Conservation (phyloP, 2,329 filamentous ascomycete genomes). For the Pochonia chlamydosporia region DNA sequence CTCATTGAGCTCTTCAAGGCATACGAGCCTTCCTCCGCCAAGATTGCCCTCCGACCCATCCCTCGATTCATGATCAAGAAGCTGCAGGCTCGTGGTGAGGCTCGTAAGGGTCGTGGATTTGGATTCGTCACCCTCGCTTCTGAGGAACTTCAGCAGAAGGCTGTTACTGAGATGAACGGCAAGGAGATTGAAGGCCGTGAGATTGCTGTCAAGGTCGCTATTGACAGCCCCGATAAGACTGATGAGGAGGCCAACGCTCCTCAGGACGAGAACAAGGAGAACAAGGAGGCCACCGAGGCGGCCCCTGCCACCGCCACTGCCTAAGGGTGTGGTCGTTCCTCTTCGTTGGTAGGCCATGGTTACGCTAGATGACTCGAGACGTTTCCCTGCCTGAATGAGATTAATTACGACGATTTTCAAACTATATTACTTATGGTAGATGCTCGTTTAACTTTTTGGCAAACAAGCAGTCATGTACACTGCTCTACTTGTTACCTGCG, state of each 20-base stretch:
- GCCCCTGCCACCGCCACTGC: slow-evolving; percentile 23
- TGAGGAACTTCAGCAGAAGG: slow-evolving; percentile 96
- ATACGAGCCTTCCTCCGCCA: slow-evolving; percentile 89
- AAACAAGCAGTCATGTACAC: slow-evolving; percentile 1
- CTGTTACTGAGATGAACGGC: slow-evolving; percentile 96
- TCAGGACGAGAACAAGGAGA: slow-evolving; percentile 38
- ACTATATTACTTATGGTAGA: slow-evolving; percentile 33
- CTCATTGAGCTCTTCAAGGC: slow-evolving; percentile 95
- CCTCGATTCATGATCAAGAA: slow-evolving; percentile 99
- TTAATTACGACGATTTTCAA: slow-evolving; percentile 32
- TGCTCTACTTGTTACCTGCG: neutral
- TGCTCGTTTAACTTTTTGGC: slow-evolving; percentile 18
- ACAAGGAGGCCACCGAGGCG: slow-evolving; percentile 23
- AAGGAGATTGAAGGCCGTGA: slow-evolving; percentile 98
- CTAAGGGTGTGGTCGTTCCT: slow-evolving; percentile 17
- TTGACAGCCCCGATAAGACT: slow-evolving; percentile 97
- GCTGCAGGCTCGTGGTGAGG: slow-evolving; percentile 94
- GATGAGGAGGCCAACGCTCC: slow-evolving; percentile 71
- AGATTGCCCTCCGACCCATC: slow-evolving; percentile 97
- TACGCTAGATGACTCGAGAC: slow-evolving; percentile 19
- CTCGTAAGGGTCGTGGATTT: slow-evolving; percentile 98
- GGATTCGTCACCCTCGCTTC: slow-evolving; percentile 95
- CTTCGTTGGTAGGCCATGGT: slow-evolving; percentile 7
- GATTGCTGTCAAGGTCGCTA: slow-evolving; percentile 99
- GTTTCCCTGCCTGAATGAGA: slow-evolving; percentile 22